Conservation (phyloP, 768 basidiomycete species). For the Melanogaster broomeanus region DNA sequence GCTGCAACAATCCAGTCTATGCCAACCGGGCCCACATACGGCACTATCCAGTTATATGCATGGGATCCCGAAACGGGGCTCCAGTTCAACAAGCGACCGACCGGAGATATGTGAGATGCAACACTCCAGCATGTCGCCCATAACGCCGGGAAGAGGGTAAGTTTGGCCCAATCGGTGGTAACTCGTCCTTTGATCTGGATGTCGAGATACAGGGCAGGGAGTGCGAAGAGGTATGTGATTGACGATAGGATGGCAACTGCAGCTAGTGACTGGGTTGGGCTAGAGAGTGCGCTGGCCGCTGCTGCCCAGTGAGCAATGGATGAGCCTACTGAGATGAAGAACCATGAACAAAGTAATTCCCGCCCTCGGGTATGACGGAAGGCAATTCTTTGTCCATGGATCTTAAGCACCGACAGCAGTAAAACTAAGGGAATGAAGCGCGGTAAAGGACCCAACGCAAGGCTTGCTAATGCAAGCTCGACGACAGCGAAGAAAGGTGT, state of each 20-base stretch:
- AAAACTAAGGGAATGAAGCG: conserved; percentile 36
- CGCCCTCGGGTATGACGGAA: conserved; percentile 28
- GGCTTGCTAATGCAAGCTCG: conserved; percentile 22
- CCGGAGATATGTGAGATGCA: conserved; percentile 56
- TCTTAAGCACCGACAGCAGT: conserved; percentile 22
- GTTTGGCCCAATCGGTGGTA: conserved; percentile 40
- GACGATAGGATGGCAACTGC: conserved; percentile 45
- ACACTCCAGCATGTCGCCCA: conserved; percentile 68
- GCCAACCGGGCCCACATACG: conserved; percentile 55
- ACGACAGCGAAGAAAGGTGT: conserved; percentile 22
- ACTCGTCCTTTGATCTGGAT: conserved; percentile 34
- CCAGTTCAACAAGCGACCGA: conserved; percentile 77
- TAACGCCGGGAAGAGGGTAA: conserved; percentile 64
- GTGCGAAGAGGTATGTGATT: conserved; percentile 44
- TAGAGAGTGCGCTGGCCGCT: conserved; percentile 57
- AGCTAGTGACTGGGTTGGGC: conserved; percentile 46
- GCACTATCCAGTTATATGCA: conserved; percentile 66
- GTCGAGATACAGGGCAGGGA: conserved; percentile 42
- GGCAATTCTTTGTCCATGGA: conserved; percentile 34
- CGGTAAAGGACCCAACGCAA: conserved; percentile 32
- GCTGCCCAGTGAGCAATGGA: conserved; percentile 44
- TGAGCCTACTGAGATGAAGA: conserved; percentile 41
- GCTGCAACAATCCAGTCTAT: conserved; percentile 77
- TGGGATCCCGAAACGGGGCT: conserved; percentile 54
- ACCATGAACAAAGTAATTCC: conserved; percentile 35